phyloP scores from a whole-genome alignment of 208 protist species.

The Phytomonas sp. region DNA sequence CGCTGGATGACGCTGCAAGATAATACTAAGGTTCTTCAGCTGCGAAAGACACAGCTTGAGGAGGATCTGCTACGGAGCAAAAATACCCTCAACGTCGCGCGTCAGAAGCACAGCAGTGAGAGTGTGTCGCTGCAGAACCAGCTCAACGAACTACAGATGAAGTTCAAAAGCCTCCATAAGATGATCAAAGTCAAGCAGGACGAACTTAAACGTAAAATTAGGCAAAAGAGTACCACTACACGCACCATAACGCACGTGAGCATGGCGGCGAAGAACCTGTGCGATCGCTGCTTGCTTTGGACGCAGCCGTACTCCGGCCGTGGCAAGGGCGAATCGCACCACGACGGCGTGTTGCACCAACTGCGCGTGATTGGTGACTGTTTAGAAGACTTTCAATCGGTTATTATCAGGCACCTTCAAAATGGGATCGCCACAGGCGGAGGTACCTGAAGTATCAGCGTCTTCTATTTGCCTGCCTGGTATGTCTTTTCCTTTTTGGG shows the following conservation, averaged over 20 bases:
- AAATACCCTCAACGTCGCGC: constrained; percentile 69
- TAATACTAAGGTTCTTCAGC: constrained; percentile 87
- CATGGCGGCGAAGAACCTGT: constrained; percentile 87
- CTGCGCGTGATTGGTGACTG: constrained; percentile 84
- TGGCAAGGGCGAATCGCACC: constrained; percentile 51
- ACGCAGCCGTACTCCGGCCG: constrained; percentile 65
- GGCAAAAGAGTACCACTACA: constrained; percentile 81
- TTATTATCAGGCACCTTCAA: constrained; percentile 68
- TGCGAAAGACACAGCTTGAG: constrained; percentile 86
- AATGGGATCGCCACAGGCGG: constrained; percentile 9
- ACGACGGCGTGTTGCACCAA: constrained; percentile 77
- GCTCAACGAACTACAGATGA: constrained; percentile 82
- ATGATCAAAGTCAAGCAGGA: constrained; percentile 85
- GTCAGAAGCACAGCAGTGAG: constrained; percentile 77
- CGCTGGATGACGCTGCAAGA: constrained; percentile 88
- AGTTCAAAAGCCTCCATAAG: constrained; percentile 79
- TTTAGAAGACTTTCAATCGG: constrained; percentile 83
- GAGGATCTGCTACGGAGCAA: constrained; percentile 86
- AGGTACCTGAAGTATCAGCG: not conserved
- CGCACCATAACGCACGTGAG: constrained; percentile 86
- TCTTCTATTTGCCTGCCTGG: not conserved
- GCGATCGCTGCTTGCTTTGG: constrained; percentile 81
- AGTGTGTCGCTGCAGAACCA: constrained; percentile 86
- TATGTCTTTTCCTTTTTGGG: not conserved
- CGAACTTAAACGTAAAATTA: constrained; percentile 80